Base-by-base conservation (phyloP, 2,329 filamentous ascomycete species). In the Penicillium sp. region DNA sequence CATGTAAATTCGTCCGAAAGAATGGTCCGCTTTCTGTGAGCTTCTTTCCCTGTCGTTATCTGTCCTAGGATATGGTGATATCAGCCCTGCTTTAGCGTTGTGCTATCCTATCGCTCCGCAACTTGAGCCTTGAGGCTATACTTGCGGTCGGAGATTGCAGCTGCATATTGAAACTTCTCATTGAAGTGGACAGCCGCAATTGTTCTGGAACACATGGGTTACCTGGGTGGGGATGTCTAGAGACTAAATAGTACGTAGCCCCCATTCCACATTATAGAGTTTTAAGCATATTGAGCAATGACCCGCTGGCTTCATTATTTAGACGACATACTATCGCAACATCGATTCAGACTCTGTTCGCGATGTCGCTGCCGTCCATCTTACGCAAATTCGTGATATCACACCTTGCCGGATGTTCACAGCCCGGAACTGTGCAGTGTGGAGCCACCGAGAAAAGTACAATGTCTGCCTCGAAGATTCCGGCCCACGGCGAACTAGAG, bases 41-140 rank as follows among this genome's bases (percentile, higher is more conserved):
- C n/a, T n/a, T n/a, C n/a, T 3, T 70, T 64, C 54, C 64, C 67
- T 1, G 63, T 62, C 1, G 56, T 69, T 14, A 64, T 66, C 14
- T 43, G 37, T 57, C 0, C 46, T 52, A 7, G 13, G 38, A 1
- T n/a, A n/a, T 47, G 30, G 16, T 59, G 53, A 55, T 59, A 56
- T 43, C 52, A 46, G 41, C 53, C 57, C 2, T 29, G 33, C 6
- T 19, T 45, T 25, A 25, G 57, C 12, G 45, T 55, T 9, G 53
- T 53, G 14, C 48, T 59, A 13, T 58, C 56, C 39, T 36, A 46
- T 58, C 16, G 55, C 53, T 35, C 47, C 46, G 27, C 41, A 41
- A 12, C 55, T 54, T 14, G 55, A 53, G 1, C 52, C n/a, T n/a
- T n/a, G 19, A 22, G 5, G 19, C 49, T 27, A 56, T 59, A 51